Conservation (phyloP, 257 asterid genomes). For the Solanum lycopersicoides region DNA sequence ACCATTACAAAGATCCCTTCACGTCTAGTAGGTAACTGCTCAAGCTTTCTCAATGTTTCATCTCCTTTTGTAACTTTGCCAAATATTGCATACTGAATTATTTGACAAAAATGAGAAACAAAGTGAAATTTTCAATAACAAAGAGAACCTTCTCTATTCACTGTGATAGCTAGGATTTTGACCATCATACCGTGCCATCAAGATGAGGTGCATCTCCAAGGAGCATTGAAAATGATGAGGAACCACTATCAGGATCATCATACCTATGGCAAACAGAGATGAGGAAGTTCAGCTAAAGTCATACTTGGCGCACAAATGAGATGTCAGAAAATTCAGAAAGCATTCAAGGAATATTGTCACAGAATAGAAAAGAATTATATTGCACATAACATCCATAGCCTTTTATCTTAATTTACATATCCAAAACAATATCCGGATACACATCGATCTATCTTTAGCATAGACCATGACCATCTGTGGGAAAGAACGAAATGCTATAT, state of each 20-base stretch:
- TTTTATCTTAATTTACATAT: not conserved
- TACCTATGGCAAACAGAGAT: conserved; percentile 29
- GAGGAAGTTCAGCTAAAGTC: not conserved
- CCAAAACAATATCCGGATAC: not conserved
- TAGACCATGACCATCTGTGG: not conserved
- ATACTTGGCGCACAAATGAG: not conserved
- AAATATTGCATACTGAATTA: conserved; percentile 80
- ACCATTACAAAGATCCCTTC: conserved; percentile 97
- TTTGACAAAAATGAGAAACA: not conserved
- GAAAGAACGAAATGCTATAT: not conserved
- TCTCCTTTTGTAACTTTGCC: conserved; percentile 95
- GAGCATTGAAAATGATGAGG: conserved; percentile 88
- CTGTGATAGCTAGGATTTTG: not conserved
- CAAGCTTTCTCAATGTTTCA: conserved; percentile 79
- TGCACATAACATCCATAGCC: not conserved
- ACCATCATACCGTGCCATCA: conserved; percentile 60
- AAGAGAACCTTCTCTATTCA: not conserved
- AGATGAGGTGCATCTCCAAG: conserved; percentile 99
- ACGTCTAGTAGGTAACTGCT: conserved; percentile 75
- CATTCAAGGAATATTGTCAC: not conserved
- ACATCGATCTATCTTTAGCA: not conserved
- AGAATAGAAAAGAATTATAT: not conserved
- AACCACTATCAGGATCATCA: conserved; percentile 79
- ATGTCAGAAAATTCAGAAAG: not conserved
- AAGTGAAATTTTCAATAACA: not conserved